Conservation (phyloP, 2,329 filamentous ascomycete genomes). For the Pseudogymnoascus sp. region DNA sequence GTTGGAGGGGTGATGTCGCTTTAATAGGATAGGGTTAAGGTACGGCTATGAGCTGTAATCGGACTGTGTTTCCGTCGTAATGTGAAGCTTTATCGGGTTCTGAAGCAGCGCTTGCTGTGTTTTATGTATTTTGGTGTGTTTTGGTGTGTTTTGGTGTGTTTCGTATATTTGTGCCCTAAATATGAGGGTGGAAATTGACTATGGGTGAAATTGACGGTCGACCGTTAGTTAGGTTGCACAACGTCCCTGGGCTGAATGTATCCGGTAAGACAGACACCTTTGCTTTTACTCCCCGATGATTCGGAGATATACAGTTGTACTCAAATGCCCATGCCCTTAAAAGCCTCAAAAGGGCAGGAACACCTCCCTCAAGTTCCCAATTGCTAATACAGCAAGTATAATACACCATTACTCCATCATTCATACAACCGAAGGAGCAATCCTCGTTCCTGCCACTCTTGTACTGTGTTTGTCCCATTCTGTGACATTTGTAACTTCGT, state of each 20-base stretch:
- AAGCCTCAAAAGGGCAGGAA: neutral
- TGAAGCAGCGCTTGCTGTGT: neutral
- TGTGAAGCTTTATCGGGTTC: neutral
- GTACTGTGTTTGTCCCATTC: neutral
- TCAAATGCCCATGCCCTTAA: neutral
- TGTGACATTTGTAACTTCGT: neutral
- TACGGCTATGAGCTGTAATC: neutral
- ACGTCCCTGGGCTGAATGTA: neutral
- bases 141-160: neutral
- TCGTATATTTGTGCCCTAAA: neutral
- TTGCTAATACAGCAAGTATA: neutral
- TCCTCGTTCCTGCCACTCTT: neutral
- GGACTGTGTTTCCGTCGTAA: neutral
- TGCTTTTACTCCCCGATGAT: neutral
- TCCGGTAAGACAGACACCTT: neutral
- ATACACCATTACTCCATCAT: too few relatives aligned
- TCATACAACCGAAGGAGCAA: neutral
- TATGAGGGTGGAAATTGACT: neutral
- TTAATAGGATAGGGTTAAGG: neutral
- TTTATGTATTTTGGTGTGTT: neutral
- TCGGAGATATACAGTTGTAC: neutral
- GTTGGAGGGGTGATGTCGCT: slow-evolving; percentile 6
- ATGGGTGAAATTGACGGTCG: neutral
- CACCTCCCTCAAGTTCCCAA: neutral
- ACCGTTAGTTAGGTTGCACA: neutral